Evolutionary conservation across 306 rosid genomes (phyloP).

Genomic region (Mucuna pruriens): DNA sequence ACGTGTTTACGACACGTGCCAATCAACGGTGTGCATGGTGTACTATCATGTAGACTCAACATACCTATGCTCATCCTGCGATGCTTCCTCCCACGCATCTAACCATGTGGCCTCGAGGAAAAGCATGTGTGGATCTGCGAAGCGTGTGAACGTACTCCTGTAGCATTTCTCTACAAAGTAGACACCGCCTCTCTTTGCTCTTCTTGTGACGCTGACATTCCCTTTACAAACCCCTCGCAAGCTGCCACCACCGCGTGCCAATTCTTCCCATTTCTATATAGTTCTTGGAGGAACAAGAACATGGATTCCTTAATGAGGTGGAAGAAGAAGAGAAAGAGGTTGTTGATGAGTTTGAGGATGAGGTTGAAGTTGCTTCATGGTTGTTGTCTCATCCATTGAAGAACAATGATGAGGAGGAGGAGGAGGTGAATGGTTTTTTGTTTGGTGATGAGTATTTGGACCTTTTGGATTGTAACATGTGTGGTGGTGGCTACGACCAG

Average conservation of each 20-base stretch:
- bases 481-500: constrained; percentile 36
- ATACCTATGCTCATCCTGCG: constrained; percentile 61
- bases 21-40: constrained; percentile 53
- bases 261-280: constrained; percentile 49
- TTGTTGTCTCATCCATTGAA: constrained; percentile 60
- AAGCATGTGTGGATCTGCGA: constrained; percentile 82
- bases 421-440: constrained; percentile 41
- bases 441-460: constrained; percentile 72
- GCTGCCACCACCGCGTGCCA: constrained; percentile 85
- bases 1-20: constrained; percentile 65
- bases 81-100: constrained; percentile 54
- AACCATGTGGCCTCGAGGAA: constrained; percentile 58
- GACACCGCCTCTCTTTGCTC: constrained; percentile 79
- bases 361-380: constrained; percentile 83
- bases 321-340: constrained; percentile 44
- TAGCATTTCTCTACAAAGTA: constrained; percentile 69
- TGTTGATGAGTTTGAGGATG: constrained; percentile 52
- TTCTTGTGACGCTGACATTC: constrained; percentile 80
- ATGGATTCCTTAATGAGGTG: background rate
- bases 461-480: constrained; percentile 62
- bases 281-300: background rate
- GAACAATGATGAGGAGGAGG: constrained; percentile 5
- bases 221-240: constrained; percentile 74
- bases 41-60: constrained; percentile 75
- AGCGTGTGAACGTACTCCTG: constrained; percentile 77